Conservation (phyloP, 1,284 basidiomycete genomes). For the Amylostereum areolatum region DNA sequence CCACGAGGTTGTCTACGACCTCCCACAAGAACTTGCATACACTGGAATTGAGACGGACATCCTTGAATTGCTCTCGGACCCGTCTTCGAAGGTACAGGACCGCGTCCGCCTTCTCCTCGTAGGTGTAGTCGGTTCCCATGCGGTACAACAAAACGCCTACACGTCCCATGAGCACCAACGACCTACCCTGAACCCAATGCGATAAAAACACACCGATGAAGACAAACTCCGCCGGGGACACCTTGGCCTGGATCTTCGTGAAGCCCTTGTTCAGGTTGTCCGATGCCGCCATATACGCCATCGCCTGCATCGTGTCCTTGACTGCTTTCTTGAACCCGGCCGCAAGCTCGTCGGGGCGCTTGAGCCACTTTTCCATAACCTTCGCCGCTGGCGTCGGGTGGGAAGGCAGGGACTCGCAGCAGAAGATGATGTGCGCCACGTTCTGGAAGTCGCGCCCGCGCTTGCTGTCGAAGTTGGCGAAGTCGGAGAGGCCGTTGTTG, state of each 20-base stretch:
- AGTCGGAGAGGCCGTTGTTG: constrained; percentile 45
- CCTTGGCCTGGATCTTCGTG: constrained; percentile 42
- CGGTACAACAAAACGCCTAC: constrained; percentile 55
- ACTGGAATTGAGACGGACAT: constrained; percentile 53
- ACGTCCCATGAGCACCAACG: not conserved
- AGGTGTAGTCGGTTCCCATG: constrained; percentile 29
- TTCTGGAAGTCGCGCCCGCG: constrained; percentile 69
- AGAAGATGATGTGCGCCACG: constrained; percentile 58
- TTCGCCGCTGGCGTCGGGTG: constrained; percentile 42
- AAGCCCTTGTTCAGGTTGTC: constrained; percentile 36
- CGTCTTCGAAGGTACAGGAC: constrained; percentile 46
- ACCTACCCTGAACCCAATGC: not conserved
- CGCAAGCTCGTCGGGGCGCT: constrained; percentile 35
- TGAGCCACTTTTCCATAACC: constrained; percentile 56
- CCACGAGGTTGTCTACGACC: constrained; percentile 36
- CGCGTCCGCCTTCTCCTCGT: constrained; percentile 41
- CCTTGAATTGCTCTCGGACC: constrained; percentile 46
- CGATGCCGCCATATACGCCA: constrained; percentile 46
- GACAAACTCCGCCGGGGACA: constrained; percentile 71
- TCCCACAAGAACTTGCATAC: constrained; percentile 52
- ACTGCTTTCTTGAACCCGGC: constrained; percentile 44
- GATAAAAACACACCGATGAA: constrained; percentile 49
- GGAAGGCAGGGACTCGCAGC: constrained; percentile 47
- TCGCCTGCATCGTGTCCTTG: constrained; percentile 40
- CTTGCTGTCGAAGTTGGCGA: constrained; percentile 52